phyloP scores from a whole-genome alignment of 306 rosid genomes.

The Oxytropis ochrocephala region DNA sequence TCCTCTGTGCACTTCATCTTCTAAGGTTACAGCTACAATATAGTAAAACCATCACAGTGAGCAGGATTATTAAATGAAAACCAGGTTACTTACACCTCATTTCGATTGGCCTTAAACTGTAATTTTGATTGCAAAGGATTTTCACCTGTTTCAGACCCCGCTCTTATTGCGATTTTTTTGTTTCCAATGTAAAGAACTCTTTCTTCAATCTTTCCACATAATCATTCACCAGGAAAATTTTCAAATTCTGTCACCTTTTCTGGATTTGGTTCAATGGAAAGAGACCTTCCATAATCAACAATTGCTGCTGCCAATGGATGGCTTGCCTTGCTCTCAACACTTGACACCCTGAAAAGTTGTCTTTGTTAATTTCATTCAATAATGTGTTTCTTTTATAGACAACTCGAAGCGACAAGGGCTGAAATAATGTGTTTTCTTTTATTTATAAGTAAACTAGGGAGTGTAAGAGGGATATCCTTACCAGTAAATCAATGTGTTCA shows the following conservation, averaged over 20 bases:
- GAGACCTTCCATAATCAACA: constrained; percentile 74
- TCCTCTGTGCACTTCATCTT: constrained; percentile 50
- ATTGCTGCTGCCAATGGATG: constrained; percentile 93
- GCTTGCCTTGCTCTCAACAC: constrained; percentile 93
- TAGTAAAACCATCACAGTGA: constrained; percentile 14
- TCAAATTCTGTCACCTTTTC: constrained; percentile 68
- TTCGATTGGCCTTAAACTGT: background rate
- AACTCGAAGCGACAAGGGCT: too few species aligned
- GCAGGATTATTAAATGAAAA: background rate
- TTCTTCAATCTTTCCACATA: constrained; percentile 64
- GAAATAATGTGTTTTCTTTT: background rate
- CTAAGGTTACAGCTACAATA: constrained; percentile 45
- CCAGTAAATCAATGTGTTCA: constrained; percentile 69
- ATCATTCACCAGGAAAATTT: constrained; percentile 88
- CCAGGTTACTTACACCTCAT: background rate
- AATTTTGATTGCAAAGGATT: background rate
- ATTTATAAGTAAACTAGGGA: background rate
- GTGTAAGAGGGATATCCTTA: constrained; percentile 16
- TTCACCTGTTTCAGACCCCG: constrained; percentile 57
- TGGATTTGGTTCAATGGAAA: constrained; percentile 58
- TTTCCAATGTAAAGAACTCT: constrained; percentile 70
- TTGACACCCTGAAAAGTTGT: constrained; percentile 64
- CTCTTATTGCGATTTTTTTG: constrained; percentile 57
- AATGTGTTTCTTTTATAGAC: too few species aligned
- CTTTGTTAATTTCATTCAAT: background rate